A percentile compares a stretch with the other conserved stretches of the same genome.
Evolutionary conservation across 257 asterid species (phyloP).

Genomic region (Anisodus tanguticus): DNA sequence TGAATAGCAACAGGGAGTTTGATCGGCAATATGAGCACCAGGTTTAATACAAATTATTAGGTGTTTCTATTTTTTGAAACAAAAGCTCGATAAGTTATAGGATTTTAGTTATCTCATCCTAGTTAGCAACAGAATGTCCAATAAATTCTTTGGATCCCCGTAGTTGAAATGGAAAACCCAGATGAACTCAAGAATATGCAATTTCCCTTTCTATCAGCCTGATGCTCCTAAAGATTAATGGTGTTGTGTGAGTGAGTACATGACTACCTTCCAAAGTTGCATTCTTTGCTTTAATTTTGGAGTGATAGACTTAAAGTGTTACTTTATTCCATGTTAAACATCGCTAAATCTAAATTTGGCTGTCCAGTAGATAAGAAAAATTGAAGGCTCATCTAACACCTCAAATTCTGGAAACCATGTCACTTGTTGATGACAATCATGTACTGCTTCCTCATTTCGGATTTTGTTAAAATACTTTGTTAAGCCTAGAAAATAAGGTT

Average conservation of each 20-base stretch:
- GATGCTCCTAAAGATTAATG: background rate
- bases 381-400: conserved; percentile 5
- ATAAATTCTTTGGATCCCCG: background rate
- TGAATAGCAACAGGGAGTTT: background rate
- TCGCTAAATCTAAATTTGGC: background rate
- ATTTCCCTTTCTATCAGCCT: background rate
- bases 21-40: background rate
- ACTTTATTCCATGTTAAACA: background rate
- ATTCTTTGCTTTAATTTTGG: background rate
- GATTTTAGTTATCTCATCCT: background rate
- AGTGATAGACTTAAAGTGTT: background rate
- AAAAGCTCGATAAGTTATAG: background rate
- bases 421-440: background rate
- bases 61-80: background rate
- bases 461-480: background rate
- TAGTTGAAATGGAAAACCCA: background rate
- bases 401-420: background rate
- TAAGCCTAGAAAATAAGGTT: conserved; percentile 6
- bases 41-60: background rate
- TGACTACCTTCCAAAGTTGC: conserved; percentile 2
- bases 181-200: background rate
- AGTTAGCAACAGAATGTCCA: background rate
- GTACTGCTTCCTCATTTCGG: background rate
- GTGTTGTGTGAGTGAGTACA: background rate
- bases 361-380: background rate